These are phyloP conservation scores for Pseudopyrenochaeta lycopersici DNA, from an alignment of 2,329 filamentous ascomycete species.

Conservation along the genomic window DNA sequence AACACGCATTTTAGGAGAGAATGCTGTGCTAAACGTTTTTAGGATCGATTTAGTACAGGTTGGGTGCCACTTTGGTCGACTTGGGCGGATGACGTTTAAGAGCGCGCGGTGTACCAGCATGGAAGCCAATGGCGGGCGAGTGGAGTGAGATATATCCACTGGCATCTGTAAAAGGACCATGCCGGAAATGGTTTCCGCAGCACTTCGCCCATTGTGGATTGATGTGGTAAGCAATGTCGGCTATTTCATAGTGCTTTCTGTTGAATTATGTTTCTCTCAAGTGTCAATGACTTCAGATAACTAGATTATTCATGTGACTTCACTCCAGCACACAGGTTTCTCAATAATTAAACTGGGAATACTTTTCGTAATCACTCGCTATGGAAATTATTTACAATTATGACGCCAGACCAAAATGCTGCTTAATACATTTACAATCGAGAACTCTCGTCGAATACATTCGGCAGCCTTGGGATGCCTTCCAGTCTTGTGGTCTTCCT, in stretches of 20 bases:
- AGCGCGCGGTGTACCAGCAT: not conserved
- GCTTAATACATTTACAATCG: slow-evolving; percentile 26
- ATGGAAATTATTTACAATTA: slow-evolving; percentile 17
- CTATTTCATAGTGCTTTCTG: too few relatives aligned
- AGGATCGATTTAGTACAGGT: not conserved
- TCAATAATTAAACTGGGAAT: not conserved
- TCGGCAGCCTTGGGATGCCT: slow-evolving; percentile 43
- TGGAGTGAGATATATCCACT: not conserved
- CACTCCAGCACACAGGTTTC: too few relatives aligned
- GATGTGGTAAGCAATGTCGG: too few relatives aligned
- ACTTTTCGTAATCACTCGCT: slow-evolving; percentile 15
- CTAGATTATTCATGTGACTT: too few relatives aligned
- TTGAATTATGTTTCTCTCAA: too few relatives aligned
- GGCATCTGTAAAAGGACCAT: not conserved
- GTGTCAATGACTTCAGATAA: too few relatives aligned
- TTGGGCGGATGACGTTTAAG: not conserved
- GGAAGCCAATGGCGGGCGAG: not conserved
- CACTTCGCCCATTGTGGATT: not conserved
- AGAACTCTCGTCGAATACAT: slow-evolving; percentile 33
- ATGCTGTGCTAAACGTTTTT: slow-evolving; percentile 12
- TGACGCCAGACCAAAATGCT: slow-evolving; percentile 17
- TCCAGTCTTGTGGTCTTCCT: slow-evolving; percentile 42
- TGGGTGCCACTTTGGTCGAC: not conserved
- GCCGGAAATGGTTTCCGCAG: not conserved
- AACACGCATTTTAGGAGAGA: slow-evolving; percentile 60